Evolutionary conservation across 495 filamentous ascomycete genomes (phyloP), one percentile per base, ranked within the genome.

Genomic region (Lepidopterella palustris): DNA sequence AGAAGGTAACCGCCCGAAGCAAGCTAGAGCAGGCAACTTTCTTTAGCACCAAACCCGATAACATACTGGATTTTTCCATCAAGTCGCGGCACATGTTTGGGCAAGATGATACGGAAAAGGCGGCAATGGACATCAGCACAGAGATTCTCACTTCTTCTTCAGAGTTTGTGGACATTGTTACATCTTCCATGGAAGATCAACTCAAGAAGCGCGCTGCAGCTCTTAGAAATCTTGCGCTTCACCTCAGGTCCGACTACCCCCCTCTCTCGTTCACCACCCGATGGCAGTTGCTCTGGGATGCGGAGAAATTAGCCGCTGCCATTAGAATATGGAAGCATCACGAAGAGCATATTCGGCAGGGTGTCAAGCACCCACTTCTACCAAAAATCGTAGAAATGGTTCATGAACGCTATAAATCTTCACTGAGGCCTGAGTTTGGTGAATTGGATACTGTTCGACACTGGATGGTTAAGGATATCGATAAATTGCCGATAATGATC

Each of bases 21-120:
- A 97, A 92, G 71, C 78, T 99, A 45, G 90, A 96, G 66, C 92
- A 97, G 70, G 92, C 92, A 13, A 84, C 97, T 3, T 96, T 96
- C 74, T 97, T 87, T 70, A 90, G 92, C 1, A 82, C 81, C 21
- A 83, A 90, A 71, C 78, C 80, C 45, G 81, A 86, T 62, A 96
- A 93, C 63, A 86, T 90, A 9, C 74, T 99, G 27, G 84, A 89
- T 62, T 87, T 99, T 59, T 77, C 82, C 49, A 80, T 82, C 28
- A 79, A 80, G 50, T 75, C 80, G 24, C 82, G 82, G 39, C 74
- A 84, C 20, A 73, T 78, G 23, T 96, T 90, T 62, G 74, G 83
- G 1, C 62, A 76, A 13, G 72, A 79, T 29, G 89, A 97, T 60
- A 80, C 95, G 35, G 87, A 90, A 61, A 74, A 80, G 47, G 93